Percentiles rank a stretch among this genome's conserved stretches.
phyloP scores from a whole-genome alignment of 768 basidiomycete genomes.

The Phlebiopsis flavidoalba region DNA sequence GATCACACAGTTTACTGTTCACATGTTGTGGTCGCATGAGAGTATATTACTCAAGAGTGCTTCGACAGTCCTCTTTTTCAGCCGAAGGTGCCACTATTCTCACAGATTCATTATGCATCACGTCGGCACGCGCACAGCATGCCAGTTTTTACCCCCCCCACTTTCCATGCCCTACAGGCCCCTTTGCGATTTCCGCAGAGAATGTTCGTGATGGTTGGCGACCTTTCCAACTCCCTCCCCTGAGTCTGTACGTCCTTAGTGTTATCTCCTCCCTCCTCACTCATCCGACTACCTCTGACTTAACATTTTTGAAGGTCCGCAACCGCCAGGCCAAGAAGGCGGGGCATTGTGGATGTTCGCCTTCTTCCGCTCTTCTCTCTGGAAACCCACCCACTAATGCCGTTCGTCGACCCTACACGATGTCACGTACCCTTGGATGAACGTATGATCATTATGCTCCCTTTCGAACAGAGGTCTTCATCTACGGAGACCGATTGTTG shows the following conservation, averaged over 20 bases:
- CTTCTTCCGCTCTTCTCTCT: slow-evolving; percentile 90
- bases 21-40: too few relatives aligned
- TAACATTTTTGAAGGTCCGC: slow-evolving; percentile 52
- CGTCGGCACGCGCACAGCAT: too few relatives aligned
- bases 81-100: slow-evolving; percentile 75
- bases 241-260: slow-evolving; percentile 49
- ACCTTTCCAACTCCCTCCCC: slow-evolving; percentile 93
- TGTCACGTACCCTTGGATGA: slow-evolving; percentile 98
- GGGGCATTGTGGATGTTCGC: slow-evolving; percentile 83
- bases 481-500: slow-evolving; percentile 73
- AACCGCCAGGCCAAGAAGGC: slow-evolving; percentile 74
- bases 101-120: slow-evolving; percentile 97
- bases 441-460: slow-evolving; percentile 90
- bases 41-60: too few relatives aligned
- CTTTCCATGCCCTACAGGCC: slow-evolving; percentile 90
- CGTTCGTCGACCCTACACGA: slow-evolving; percentile 78
- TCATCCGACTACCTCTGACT: background rate
- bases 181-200: slow-evolving; percentile 86
- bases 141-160: slow-evolving; percentile 94
- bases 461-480: slow-evolving; percentile 83
- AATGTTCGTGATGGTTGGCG: slow-evolving; percentile 94
- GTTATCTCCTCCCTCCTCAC: too few relatives aligned
- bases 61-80: slow-evolving; percentile 73
- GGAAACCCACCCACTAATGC: slow-evolving; percentile 80
- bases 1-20: too few relatives aligned